Evolutionary conservation across 2,329 filamentous ascomycete genomes (phyloP), one percentile per base, ranked within the genome.

Genomic region (Talaromyces sp.): DNA sequence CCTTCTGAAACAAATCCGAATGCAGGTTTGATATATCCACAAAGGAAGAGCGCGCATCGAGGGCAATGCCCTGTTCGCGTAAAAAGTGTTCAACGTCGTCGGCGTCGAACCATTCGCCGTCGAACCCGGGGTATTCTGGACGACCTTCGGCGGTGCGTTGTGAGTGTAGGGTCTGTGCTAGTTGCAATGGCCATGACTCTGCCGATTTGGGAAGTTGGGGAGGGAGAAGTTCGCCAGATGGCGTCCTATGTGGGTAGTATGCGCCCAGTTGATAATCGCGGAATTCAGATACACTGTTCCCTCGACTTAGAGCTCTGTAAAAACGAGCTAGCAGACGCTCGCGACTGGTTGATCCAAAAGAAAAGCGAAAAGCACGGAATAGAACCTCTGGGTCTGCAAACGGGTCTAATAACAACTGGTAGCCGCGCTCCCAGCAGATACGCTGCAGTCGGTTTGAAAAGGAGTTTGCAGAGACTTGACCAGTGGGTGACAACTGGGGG

Each of bases 11-110:
- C 1, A 52, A 6, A 8, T 52, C 48, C 3, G 38, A 43, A 17
- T 29, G 32, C 10, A 27, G 21, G 19, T 56, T 57, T n/a, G 29
- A 24, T 27, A 64, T 38, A 41, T 67, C 65, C 29, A 69, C 63
- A 43, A 68, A 66, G 19, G 58, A 64, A 48, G 62, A 65, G 27
- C 66, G 65, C 3, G 65, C 68, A 60, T 70, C 66, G 17, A 71
- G 55, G 31, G 57, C 65, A 17, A 72, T 64, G 10, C 69, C 69
- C 57, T 69, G 69, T 26, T 63, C 80, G 48, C 81, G 81, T 2
- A 94, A 75, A 67, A 91, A 92, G 19, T 82, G 79, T 70, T 93
- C 88, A 0, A 91, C 85, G 68, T 92, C 90, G 59, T 90, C 82
- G 0, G 85, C 74, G 67, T 92, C 89, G 65, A 88, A 89, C 77